These are phyloP conservation scores for Allium cepa DNA, from an alignment of 106 monocot species.

Conservation along the genomic window DNA sequence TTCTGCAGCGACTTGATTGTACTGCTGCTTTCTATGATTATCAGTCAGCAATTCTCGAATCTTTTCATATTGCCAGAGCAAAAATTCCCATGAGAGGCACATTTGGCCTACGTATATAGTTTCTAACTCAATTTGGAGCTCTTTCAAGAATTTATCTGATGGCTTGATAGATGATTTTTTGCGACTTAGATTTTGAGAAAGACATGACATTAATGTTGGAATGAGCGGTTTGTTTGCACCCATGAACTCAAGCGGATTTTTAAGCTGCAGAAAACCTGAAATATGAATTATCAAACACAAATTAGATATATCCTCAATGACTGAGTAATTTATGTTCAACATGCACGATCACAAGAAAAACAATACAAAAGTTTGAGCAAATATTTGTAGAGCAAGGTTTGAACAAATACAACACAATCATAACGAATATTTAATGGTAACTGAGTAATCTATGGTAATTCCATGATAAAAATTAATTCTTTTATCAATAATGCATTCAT, in stretches of 20 bases:
- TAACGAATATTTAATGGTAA: background rate
- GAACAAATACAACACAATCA: background rate
- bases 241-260: conserved; percentile 42
- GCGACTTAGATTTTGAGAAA: conserved; percentile 44
- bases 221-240: conserved; percentile 25
- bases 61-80: conserved; percentile 83
- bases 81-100: conserved; percentile 94
- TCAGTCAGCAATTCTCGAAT: conserved; percentile 36
- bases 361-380: too few species aligned
- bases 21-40: conserved; percentile 25
- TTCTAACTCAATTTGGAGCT: conserved; percentile 65
- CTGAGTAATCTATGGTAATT: background rate
- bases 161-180: conserved; percentile 28
- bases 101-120: conserved; percentile 79
- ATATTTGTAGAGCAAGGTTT: too few species aligned
- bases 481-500: too few species aligned
- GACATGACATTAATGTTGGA: conserved; percentile 33
- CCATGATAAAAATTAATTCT: background rate
- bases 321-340: too few species aligned
- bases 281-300: background rate
- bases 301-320: background rate
- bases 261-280: conserved; percentile 69
- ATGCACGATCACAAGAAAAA: too few species aligned
- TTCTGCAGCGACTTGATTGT: conserved; percentile 69
- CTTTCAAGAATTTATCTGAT: conserved; percentile 62